phyloP scores from a whole-genome alignment of 768 basidiomycete genomes.

The Lactarius sanguifluus region DNA sequence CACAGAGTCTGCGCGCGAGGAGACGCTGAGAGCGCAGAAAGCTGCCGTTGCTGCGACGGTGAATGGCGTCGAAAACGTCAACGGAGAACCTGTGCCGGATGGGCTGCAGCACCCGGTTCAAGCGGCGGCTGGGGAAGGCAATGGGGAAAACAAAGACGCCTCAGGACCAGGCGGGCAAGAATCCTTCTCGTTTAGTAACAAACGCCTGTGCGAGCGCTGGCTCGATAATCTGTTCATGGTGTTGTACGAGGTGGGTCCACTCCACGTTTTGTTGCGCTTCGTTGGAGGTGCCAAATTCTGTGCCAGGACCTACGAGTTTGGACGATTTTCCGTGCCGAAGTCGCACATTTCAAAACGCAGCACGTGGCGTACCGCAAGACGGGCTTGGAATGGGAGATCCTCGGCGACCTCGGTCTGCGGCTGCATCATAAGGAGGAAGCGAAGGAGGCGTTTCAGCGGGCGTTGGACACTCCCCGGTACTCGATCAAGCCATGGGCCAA shows the following conservation, averaged over 20 bases:
- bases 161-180: conserved; percentile 43
- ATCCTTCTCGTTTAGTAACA: conserved; percentile 91
- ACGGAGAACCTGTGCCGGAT: conserved; percentile 34
- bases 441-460: conserved; percentile 96
- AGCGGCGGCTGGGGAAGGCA: conserved; percentile 40
- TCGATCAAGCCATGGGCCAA: conserved; percentile 92
- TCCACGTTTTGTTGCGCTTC: background rate
- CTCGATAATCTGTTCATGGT: conserved; percentile 98
- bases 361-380: conserved; percentile 98
- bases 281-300: background rate
- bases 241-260: conserved; percentile 83
- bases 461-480: conserved; percentile 83
- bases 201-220: conserved; percentile 96
- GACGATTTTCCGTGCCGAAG: conserved; percentile 98
- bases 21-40: conserved; percentile 44
- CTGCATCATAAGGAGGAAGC: conserved; percentile 97
- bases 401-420: conserved; percentile 91
- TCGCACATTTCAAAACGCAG: conserved; percentile 98
- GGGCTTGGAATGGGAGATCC: conserved; percentile 95
- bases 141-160: conserved; percentile 34
- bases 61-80: conserved; percentile 41
- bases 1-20: conserved; percentile 51
- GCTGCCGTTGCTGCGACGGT: conserved; percentile 42
- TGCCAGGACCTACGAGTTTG: conserved; percentile 92
- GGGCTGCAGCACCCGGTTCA: conserved; percentile 44